These are phyloP conservation scores for Trametes polyzona DNA, from an alignment of 1,284 basidiomycete genomes.

Conservation along the genomic window DNA sequence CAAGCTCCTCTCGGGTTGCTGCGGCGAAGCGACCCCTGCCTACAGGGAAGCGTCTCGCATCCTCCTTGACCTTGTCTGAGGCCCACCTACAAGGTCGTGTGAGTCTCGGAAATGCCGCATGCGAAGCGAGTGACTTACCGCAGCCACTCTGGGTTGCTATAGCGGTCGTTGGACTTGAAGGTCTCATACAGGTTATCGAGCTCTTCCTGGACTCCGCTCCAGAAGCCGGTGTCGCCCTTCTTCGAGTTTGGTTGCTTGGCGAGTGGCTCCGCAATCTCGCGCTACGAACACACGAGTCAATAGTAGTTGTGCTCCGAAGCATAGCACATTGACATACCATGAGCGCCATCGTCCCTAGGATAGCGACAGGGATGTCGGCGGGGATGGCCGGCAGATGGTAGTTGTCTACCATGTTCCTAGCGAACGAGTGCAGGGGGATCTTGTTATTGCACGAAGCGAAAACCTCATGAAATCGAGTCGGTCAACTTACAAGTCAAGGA, in stretches of 20 bases:
- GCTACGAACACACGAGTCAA: not conserved
- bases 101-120: no score
- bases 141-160: no score
- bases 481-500: not conserved
- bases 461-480: not conserved
- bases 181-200: not conserved
- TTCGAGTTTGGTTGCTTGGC: not conserved
- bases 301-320: not conserved
- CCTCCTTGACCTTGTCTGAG: no score
- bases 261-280: not conserved
- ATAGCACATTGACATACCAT: not conserved
- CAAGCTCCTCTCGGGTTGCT: no score
- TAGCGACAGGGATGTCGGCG: not conserved
- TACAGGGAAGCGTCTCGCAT: no score
- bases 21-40: no score
- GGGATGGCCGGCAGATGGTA: not conserved
- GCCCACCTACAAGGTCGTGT: no score
- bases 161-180: not conserved
- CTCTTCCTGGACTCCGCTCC: not conserved
- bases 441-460: not conserved
- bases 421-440: not conserved
- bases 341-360: not conserved
- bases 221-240: not conserved
- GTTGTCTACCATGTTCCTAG: not conserved
- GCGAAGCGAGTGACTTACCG: no score